Evolutionary conservation across 306 rosid species (phyloP).

Genomic region (Cucurbita moschata): DNA sequence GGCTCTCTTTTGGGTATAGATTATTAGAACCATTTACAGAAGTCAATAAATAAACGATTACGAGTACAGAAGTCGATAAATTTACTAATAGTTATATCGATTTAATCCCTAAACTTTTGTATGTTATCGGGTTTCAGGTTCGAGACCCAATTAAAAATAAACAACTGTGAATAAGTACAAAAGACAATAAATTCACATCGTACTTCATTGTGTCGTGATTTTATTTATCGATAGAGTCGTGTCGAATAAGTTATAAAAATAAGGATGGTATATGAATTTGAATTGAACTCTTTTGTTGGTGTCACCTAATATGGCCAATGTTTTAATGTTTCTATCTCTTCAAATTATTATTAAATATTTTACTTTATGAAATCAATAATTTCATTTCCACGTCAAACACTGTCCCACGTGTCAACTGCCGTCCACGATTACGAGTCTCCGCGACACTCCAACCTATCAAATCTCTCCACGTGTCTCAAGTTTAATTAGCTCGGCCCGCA

Average conservation of each 20-base stretch:
- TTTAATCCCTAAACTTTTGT: too few species aligned
- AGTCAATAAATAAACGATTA: too few species aligned
- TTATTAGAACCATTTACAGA: slow-evolving; percentile 18
- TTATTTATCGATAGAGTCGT: too few species aligned
- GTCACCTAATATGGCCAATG: background rate
- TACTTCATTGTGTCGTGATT: too few species aligned
- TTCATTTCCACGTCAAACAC: background rate
- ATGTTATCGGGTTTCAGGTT: too few species aligned
- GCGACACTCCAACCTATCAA: background rate
- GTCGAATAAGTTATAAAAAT: too few species aligned
- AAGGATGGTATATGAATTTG: background rate
- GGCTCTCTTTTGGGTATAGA: slow-evolving; percentile 62
- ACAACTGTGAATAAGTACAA: too few species aligned
- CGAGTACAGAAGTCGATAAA: too few species aligned
- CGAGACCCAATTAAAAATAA: too few species aligned
- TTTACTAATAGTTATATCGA: too few species aligned
- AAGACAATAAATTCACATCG: too few species aligned
- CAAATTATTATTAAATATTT: background rate
- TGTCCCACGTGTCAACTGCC: background rate
- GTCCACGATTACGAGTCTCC: background rate
- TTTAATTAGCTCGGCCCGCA: background rate
- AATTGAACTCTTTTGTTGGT: background rate
- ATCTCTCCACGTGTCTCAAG: background rate
- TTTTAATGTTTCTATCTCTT: background rate
- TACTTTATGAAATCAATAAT: background rate